Percentiles rank a stretch among this genome's conserved stretches.
Evolutionary conservation across 345 rosid species (phyloP).

Genomic region (Eucalyptus microcorys): DNA sequence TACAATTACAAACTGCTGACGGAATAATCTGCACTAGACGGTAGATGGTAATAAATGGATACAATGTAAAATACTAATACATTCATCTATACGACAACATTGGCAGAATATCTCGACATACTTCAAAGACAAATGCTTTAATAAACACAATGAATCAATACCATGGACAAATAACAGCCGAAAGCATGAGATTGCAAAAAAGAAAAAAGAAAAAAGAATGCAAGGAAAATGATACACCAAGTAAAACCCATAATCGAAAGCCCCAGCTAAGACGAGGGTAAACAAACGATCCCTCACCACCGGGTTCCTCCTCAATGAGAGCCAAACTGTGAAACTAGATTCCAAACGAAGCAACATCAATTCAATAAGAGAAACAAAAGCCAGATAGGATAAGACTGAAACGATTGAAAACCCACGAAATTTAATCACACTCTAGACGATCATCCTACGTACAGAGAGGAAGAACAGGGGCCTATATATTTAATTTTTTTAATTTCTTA

Average conservation of each 20-base stretch:
- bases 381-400: background rate
- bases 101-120: background rate
- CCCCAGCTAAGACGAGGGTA: conserved; percentile 63
- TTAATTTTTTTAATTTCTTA: too few relatives aligned
- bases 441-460: conserved; percentile 42
- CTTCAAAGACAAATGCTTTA: background rate
- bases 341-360: background rate
- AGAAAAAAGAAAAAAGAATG: background rate
- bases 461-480: conserved; percentile 65
- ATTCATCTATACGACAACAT: background rate
- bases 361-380: background rate
- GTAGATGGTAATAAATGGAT: background rate
- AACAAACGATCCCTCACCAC: conserved; percentile 80
- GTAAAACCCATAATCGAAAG: conserved; percentile 76
- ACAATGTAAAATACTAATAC: background rate
- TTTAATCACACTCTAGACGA: background rate
- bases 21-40: background rate
- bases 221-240: conserved; percentile 70
- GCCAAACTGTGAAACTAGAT: conserved; percentile 28
- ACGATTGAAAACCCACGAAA: background rate
- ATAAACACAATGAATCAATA: background rate
- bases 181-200: background rate
- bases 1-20: background rate
- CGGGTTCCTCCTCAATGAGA: conserved; percentile 58
- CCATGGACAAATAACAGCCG: background rate